Evolutionary conservation across 1,284 basidiomycete genomes (phyloP).

Genomic region (Phlebopus sp.): DNA sequence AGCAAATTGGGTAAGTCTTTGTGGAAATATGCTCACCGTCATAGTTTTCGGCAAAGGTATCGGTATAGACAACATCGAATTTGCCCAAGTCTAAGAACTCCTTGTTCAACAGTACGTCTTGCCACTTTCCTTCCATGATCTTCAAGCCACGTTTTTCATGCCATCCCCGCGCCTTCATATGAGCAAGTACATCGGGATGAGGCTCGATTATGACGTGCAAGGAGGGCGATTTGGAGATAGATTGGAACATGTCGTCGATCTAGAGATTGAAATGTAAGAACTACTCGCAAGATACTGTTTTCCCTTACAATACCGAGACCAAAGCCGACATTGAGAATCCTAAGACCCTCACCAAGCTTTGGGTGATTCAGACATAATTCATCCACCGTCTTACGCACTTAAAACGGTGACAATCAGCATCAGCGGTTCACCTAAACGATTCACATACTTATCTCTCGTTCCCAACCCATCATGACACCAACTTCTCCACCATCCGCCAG

Average conservation of each 20-base stretch:
- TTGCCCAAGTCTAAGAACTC: constrained; percentile 58
- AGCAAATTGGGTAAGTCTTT: not conserved
- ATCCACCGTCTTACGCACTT: constrained; percentile 69
- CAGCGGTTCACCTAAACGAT: not conserved
- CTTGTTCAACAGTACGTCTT: constrained; percentile 70
- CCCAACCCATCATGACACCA: constrained; percentile 98
- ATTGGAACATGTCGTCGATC: constrained; percentile 85
- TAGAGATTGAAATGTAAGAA: constrained; percentile 34
- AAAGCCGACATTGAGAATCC: constrained; percentile 89
- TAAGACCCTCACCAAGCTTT: constrained; percentile 49
- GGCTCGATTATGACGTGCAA: constrained; percentile 94
- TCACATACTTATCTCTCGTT: constrained; percentile 69
- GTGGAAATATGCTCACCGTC: constrained; percentile 41
- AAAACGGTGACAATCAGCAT: constrained; percentile 24
- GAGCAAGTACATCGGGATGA: constrained; percentile 85
- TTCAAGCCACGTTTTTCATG: constrained; percentile 73
- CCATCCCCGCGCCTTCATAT: constrained; percentile 77
- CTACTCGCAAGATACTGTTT: constrained; percentile 3
- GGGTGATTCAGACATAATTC: constrained; percentile 56
- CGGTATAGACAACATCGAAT: constrained; percentile 93
- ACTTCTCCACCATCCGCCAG: constrained; percentile 70
- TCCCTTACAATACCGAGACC: constrained; percentile 86
- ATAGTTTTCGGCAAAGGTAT: constrained; percentile 93
- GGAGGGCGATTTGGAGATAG: constrained; percentile 54
- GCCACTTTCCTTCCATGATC: constrained; percentile 91